Evolutionary conservation across 352 stramenopile genomes (phyloP).

Genomic region (Blastocystis sp.): DNA sequence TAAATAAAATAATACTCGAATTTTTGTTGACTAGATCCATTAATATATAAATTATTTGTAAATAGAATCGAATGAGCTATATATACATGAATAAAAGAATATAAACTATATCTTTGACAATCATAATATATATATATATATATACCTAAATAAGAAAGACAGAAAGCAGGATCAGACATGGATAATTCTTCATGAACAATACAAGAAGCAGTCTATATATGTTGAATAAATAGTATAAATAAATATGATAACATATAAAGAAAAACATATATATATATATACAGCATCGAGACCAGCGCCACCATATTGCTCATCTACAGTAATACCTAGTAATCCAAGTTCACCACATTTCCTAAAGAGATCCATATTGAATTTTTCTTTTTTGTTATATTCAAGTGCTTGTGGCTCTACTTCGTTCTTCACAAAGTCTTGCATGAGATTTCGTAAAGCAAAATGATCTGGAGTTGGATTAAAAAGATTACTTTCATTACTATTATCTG

Average conservation of each 20-base stretch:
- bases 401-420: conserved; percentile 87
- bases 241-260: no score
- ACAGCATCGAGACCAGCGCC: conserved; percentile 75
- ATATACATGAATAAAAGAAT: conserved; percentile 61
- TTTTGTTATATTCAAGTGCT: conserved; percentile 73
- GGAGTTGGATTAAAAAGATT: background rate
- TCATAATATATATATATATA: no score
- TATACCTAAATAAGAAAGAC: conserved; percentile 71
- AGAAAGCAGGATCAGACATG: conserved; percentile 88
- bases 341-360: conserved; percentile 76
- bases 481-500: no score
- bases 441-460: background rate
- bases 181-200: conserved; percentile 80
- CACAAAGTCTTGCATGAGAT: conserved; percentile 53
- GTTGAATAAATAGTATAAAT: background rate
- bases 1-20: conserved; percentile 11
- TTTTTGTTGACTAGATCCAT: conserved; percentile 29
- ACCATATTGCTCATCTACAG: conserved; percentile 77
- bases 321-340: conserved; percentile 80
- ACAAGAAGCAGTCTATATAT: conserved; percentile 57
- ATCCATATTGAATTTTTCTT: conserved; percentile 84
- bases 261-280: no score
- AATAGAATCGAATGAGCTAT: conserved; percentile 55
- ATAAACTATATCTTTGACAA: conserved; percentile 75
- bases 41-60: conserved; percentile 52